A percentile compares a stretch with the other conserved stretches of the same genome.
Conservation (phyloP, 768 basidiomycete genomes). For the Termitomyces sp. region DNA sequence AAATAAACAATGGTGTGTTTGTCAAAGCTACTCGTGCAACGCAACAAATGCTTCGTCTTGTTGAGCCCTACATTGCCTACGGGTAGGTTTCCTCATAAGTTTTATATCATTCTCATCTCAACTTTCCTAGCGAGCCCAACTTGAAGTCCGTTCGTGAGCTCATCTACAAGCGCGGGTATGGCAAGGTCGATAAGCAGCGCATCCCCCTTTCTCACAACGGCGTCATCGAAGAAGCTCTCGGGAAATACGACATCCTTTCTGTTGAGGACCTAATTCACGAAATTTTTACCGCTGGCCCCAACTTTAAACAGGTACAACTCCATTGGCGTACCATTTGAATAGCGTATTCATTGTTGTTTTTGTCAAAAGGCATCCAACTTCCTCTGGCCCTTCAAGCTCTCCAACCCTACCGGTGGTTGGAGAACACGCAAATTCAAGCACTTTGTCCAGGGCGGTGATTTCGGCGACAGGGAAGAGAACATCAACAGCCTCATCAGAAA, state of each 20-base stretch:
- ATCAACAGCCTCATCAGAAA: constrained; percentile 97
- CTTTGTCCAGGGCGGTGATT: constrained; percentile 94
- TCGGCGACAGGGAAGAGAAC: constrained; percentile 93
- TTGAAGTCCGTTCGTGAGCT: constrained; percentile 94
- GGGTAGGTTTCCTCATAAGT: constrained; percentile 47
- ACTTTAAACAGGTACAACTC: constrained; percentile 90
- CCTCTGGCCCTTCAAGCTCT: constrained; percentile 99
- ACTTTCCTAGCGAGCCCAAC: constrained; percentile 74
- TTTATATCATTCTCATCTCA: neutral
- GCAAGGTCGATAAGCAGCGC: constrained; percentile 96
- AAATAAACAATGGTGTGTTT: constrained; percentile 99
- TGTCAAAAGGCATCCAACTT: constrained; percentile 74
- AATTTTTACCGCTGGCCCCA: constrained; percentile 90
- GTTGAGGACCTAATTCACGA: constrained; percentile 98
- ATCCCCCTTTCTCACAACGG: constrained; percentile 93
- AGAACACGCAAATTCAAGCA: constrained; percentile 97
- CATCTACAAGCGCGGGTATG: constrained; percentile 99
- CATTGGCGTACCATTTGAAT: neutral
- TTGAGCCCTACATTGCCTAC: constrained; percentile 97
- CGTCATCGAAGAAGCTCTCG: constrained; percentile 86
- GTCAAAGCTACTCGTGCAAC: constrained; percentile 96
- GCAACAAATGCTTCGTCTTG: constrained; percentile 94
- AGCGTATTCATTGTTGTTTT: constrained; percentile 6
- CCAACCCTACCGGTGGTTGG: constrained; percentile 99
- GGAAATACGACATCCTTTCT: constrained; percentile 93